These are phyloP conservation scores for Albatrellus ellisii DNA, from an alignment of 768 basidiomycete genomes.

Conservation along the genomic window DNA sequence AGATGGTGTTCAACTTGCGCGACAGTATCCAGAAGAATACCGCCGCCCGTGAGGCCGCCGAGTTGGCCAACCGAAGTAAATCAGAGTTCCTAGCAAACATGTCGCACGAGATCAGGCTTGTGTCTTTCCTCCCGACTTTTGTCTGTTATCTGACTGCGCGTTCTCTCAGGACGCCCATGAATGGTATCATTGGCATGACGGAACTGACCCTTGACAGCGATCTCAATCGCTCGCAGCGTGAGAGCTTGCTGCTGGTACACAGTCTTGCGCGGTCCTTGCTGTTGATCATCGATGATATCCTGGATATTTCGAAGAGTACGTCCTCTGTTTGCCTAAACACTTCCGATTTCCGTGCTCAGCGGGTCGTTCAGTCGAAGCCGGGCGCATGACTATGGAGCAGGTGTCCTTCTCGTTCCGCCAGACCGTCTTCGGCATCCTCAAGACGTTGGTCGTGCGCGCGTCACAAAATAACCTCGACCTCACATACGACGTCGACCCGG, in stretches of 20 bases:
- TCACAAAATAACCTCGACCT: slow-evolving; percentile 94
- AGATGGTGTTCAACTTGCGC: slow-evolving; percentile 97
- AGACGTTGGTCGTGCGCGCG: slow-evolving; percentile 94
- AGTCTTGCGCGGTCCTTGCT: slow-evolving; percentile 86
- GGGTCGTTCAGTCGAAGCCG: slow-evolving; percentile 71
- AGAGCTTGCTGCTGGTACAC: slow-evolving; percentile 92
- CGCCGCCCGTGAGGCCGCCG: slow-evolving; percentile 91
- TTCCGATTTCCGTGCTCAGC: slow-evolving; percentile 7
- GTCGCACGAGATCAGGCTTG: slow-evolving; percentile 90
- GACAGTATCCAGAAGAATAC: slow-evolving; percentile 99
- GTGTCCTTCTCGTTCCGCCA: slow-evolving; percentile 98
- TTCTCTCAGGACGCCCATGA: slow-evolving; percentile 86
- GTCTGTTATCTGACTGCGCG: slow-evolving; percentile 2
- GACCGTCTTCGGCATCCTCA: slow-evolving; percentile 93
- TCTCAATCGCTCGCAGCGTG: slow-evolving; percentile 85
- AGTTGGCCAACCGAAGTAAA: slow-evolving; percentile 94
- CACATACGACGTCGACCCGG: slow-evolving; percentile 90
- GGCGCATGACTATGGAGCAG: slow-evolving; percentile 99
- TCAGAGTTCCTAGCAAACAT: slow-evolving; percentile 98
- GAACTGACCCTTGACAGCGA: slow-evolving; percentile 95
- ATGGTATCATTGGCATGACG: slow-evolving; percentile 99
- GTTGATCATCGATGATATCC: slow-evolving; percentile 96
- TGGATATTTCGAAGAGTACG: slow-evolving; percentile 99
- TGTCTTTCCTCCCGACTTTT: slow-evolving; percentile 12
- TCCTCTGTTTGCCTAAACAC: slow-evolving; percentile 11